phyloP scores from a whole-genome alignment of 2,329 filamentous ascomycete genomes.

The Apiospora kogelbergensis region DNA sequence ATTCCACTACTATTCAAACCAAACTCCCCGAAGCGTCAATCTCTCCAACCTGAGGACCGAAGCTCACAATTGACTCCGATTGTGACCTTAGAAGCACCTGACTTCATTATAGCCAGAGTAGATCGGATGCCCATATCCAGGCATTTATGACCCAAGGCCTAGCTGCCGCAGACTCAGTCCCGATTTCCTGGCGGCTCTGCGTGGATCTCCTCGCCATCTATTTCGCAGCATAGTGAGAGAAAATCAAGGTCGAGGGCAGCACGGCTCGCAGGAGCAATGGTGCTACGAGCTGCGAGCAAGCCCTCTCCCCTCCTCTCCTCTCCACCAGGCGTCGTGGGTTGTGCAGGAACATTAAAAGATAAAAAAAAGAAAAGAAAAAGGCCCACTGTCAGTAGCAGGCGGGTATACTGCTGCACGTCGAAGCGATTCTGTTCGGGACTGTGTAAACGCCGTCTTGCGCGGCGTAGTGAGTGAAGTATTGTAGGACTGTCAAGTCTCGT shows the following conservation, averaged over 20 bases:
- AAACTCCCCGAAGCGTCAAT: background rate
- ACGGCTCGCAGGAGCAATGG: background rate
- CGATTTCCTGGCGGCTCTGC: background rate
- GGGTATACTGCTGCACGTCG: conserved; percentile 6
- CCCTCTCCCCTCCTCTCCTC: background rate
- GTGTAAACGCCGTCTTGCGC: background rate
- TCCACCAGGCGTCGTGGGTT: background rate
- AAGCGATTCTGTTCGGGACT: background rate
- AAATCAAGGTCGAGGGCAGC: background rate
- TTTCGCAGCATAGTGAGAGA: background rate
- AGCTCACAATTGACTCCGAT: background rate
- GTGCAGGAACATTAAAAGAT: conserved; percentile 3
- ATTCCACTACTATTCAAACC: background rate
- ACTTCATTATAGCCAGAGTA: background rate
- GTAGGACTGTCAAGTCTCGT: background rate
- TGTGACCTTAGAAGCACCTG: background rate
- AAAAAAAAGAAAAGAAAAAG: background rate
- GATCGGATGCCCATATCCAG: background rate
- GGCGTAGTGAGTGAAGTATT: conserved; percentile 4
- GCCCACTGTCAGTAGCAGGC: conserved; percentile 2
- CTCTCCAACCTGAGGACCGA: background rate
- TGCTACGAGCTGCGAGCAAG: background rate
- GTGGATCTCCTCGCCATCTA: background rate
- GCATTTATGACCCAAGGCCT: background rate
- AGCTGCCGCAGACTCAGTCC: background rate